A percentile compares a stretch with the other conserved stretches of the same genome.
phyloP scores from a whole-genome alignment of 1,139 yeast species.

The Saccharomycopsis hybrid region DNA sequence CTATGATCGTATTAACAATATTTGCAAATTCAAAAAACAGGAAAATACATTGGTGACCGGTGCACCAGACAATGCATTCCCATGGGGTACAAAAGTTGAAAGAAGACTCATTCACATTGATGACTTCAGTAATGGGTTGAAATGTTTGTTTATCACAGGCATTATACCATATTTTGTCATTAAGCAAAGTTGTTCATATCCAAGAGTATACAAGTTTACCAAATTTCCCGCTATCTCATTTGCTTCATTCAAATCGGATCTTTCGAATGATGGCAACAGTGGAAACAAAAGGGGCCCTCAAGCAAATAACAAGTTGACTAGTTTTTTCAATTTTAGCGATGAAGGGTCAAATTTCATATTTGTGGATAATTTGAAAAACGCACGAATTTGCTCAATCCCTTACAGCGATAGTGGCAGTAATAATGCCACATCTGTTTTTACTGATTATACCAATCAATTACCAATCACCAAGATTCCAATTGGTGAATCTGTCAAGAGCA shows the following conservation, averaged over 20 bases:
- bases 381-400: constrained; percentile 62
- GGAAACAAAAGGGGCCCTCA: too few relatives aligned
- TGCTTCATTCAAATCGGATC: constrained; percentile 35
- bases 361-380: constrained; percentile 65
- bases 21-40: constrained; percentile 42
- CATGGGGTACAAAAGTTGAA: constrained; percentile 63
- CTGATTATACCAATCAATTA: constrained; percentile 54
- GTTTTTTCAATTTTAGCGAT: constrained; percentile 17
- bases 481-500: constrained; percentile 60
- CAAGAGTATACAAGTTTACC: constrained; percentile 64
- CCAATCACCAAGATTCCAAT: constrained; percentile 51
- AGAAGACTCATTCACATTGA: constrained; percentile 59
- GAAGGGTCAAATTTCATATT: constrained; percentile 50
- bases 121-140: constrained; percentile 46
- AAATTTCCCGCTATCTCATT: constrained; percentile 59
- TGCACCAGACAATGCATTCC: constrained; percentile 71
- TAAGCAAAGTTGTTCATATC: constrained; percentile 57
- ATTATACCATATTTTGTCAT: constrained; percentile 62
- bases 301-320: constrained; percentile 4
- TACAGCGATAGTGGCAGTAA: constrained; percentile 27
- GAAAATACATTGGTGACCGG: constrained; percentile 51
- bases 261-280: neutral
- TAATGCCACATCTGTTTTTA: too few relatives aligned
- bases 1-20: constrained; percentile 38
- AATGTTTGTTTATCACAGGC: constrained; percentile 70